phyloP scores from a whole-genome alignment of 371 early-diverging fungal species.

The Parasitella parasitica region DNA sequence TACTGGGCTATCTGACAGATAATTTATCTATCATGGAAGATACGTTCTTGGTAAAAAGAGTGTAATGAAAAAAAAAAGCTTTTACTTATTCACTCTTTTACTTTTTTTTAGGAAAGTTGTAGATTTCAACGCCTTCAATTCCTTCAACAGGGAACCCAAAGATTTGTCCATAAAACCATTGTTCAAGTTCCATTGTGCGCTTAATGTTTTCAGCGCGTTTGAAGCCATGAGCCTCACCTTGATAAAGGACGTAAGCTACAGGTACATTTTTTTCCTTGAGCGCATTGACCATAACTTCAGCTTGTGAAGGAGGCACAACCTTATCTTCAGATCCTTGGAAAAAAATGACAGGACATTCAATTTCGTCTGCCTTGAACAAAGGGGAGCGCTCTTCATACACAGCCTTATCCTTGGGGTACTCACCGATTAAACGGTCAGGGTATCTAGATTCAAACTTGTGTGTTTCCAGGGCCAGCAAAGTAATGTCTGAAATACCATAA shows the following conservation, averaged over 20 bases:
- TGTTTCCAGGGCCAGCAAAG: constrained; percentile 65
- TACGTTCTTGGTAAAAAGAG: too few relatives aligned
- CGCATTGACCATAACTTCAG: constrained; percentile 71
- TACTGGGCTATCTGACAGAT: too few relatives aligned
- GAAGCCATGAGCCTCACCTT: constrained; percentile 74
- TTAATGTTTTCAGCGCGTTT: constrained; percentile 49
- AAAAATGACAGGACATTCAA: constrained; percentile 69
- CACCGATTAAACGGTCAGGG: constrained; percentile 60
- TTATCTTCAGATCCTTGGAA: constrained; percentile 79
- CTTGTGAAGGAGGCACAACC: constrained; percentile 77
- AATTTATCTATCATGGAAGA: too few relatives aligned
- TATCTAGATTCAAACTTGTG: constrained; percentile 81
- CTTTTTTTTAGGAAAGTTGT: constrained; percentile 36
- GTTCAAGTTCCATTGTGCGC: constrained; percentile 49
- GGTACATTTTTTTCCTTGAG: constrained; percentile 59
- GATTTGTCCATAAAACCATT: constrained; percentile 55
- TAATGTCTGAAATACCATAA: constrained; percentile 73
- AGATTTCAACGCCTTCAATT: constrained; percentile 44
- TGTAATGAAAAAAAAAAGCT: too few relatives aligned
- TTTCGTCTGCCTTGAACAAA: constrained; percentile 53
- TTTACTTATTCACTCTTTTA: too few relatives aligned
- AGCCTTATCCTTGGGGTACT: constrained; percentile 55
- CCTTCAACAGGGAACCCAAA: constrained; percentile 48
- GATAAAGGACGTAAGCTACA: constrained; percentile 69
- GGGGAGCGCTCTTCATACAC: constrained; percentile 64